Evolutionary conservation across 1,284 basidiomycete genomes (phyloP).

Genomic region (Moniliella sp.): DNA sequence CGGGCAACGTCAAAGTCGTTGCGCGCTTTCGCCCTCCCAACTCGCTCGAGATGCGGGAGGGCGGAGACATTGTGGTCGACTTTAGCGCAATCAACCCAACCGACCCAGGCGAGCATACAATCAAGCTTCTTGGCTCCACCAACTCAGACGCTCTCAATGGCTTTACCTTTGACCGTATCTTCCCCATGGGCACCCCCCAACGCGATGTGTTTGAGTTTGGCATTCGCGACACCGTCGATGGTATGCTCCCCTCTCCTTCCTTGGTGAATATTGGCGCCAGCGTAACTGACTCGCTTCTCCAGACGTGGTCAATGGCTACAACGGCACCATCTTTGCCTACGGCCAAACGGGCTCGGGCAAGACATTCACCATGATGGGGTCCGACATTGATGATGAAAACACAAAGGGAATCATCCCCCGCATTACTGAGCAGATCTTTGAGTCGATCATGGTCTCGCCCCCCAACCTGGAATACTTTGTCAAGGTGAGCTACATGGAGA

Average conservation of each 20-base stretch:
- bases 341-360: slow-evolving; percentile 69
- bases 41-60: slow-evolving; percentile 64
- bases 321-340: slow-evolving; percentile 72
- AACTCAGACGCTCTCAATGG: slow-evolving; percentile 45
- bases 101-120: slow-evolving; percentile 46
- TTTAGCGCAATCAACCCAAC: slow-evolving; percentile 42
- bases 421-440: slow-evolving; percentile 96
- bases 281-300: not conserved
- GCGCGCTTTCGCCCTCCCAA: slow-evolving; percentile 69
- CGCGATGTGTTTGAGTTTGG: slow-evolving; percentile 94
- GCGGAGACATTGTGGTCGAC: slow-evolving; percentile 69
- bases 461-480: slow-evolving; percentile 90
- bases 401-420: slow-evolving; percentile 83
- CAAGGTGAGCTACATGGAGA: slow-evolving; percentile 99
- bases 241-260: slow-evolving; percentile 6
- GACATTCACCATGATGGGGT: slow-evolving; percentile 39
- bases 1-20: slow-evolving; percentile 28
- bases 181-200: slow-evolving; percentile 76
- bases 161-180: slow-evolving; percentile 91
- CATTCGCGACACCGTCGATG: slow-evolving; percentile 54
- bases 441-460: slow-evolving; percentile 84
- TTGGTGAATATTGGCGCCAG: not conserved
- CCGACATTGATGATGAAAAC: slow-evolving; percentile 65
- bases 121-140: slow-evolving; percentile 38
- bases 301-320: slow-evolving; percentile 98